Evolutionary conservation across 108 stramenopile genomes (phyloP).

Genomic region (Conticribra guillardii): DNA sequence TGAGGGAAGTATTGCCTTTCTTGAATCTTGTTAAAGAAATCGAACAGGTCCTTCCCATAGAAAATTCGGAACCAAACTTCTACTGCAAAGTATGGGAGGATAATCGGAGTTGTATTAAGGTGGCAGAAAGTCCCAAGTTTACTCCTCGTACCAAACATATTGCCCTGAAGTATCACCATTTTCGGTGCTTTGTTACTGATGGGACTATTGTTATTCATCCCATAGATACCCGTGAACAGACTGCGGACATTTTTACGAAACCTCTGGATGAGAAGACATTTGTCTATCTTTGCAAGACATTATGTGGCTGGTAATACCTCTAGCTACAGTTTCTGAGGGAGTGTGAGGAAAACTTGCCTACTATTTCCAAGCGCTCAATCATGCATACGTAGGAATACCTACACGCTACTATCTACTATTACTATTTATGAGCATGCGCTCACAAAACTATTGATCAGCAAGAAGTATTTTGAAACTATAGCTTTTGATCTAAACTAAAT

Average conservation of each 20-base stretch:
- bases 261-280: constrained; percentile 12
- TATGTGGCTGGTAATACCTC: constrained; percentile 50
- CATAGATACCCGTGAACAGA: constrained; percentile 33
- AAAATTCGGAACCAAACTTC: constrained; percentile 2
- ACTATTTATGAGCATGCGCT: too few species aligned
- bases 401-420: too few species aligned
- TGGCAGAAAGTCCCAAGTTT: constrained; percentile 21
- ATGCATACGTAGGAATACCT: too few species aligned
- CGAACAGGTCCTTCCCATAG: neutral
- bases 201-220: constrained; percentile 18
- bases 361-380: too few species aligned
- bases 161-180: constrained; percentile 5
- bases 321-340: neutral
- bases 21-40: neutral
- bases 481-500: too few species aligned
- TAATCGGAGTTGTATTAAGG: constrained; percentile 22
- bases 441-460: too few species aligned
- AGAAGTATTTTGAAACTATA: too few species aligned
- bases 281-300: neutral
- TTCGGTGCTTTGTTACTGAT: constrained; percentile 22
- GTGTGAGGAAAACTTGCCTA: too few species aligned
- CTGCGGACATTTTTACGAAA: constrained; percentile 49
- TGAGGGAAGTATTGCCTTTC: constrained; percentile 24
- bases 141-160: constrained; percentile 43
- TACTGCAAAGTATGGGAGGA: constrained; percentile 45